Percentiles rank a stretch among this genome's conserved stretches.
Evolutionary conservation across 257 asterid species (phyloP).

Genomic region (Craterostigma plantagineum): DNA sequence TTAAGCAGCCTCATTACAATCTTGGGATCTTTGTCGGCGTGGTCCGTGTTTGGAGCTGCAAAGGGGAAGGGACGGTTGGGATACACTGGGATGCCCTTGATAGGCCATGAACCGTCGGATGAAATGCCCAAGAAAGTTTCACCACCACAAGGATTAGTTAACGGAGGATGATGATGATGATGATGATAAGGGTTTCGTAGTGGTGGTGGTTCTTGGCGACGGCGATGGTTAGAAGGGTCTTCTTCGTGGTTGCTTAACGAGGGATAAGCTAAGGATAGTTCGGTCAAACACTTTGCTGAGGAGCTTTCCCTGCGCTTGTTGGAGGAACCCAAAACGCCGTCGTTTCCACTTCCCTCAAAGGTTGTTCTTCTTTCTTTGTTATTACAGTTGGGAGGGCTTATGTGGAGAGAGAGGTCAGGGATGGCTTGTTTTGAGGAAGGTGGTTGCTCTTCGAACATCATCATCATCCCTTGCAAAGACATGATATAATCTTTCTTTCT

Average conservation of each 20-base stretch:
- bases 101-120: conserved; percentile 49
- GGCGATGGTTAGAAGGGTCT: conserved; percentile 6
- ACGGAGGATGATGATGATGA: conserved; percentile 9
- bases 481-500: background rate
- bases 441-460: background rate
- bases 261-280: conserved; percentile 62
- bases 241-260: conserved; percentile 6
- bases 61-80: conserved; percentile 48
- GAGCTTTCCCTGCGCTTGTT: conserved; percentile 7
- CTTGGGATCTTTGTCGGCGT: conserved; percentile 23
- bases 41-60: conserved; percentile 17
- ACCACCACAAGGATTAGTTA: conserved; percentile 22
- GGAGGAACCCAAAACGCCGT: conserved; percentile 10
- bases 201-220: conserved; percentile 11
- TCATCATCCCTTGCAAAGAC: background rate
- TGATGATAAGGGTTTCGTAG: conserved; percentile 34
- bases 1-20: conserved; percentile 20
- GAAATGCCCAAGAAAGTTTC: conserved; percentile 31
- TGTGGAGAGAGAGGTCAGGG: conserved; percentile 91
- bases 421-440: conserved; percentile 8
- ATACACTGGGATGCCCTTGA: conserved; percentile 62
- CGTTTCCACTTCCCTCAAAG: background rate
- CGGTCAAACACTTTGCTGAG: conserved; percentile 22
- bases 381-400: conserved; percentile 56
- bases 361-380: conserved; percentile 13